These are phyloP conservation scores for Saccharomycopsis hybrid DNA, from an alignment of 1,139 yeast genomes.

Conservation along the genomic window DNA sequence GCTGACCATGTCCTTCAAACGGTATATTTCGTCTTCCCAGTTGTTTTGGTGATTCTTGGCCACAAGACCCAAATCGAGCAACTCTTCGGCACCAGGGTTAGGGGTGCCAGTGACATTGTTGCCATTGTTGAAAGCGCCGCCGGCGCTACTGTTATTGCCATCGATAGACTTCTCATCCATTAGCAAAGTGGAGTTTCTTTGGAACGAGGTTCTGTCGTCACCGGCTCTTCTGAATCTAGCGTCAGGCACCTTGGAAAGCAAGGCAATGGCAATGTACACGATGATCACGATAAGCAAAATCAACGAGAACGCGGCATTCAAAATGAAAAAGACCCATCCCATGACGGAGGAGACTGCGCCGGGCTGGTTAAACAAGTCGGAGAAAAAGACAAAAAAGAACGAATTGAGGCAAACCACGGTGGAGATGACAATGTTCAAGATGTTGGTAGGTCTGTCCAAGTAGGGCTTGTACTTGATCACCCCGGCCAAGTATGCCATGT, in stretches of 20 bases:
- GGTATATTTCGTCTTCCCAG: slow-evolving; percentile 58
- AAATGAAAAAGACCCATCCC: slow-evolving; percentile 84
- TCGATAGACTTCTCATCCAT: slow-evolving; percentile 9
- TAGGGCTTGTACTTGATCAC: slow-evolving; percentile 75
- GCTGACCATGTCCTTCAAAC: slow-evolving; percentile 13
- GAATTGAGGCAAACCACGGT: slow-evolving; percentile 77
- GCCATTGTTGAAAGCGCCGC: not conserved
- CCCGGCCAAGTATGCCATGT: slow-evolving; percentile 57
- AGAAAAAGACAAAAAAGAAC: slow-evolving; percentile 80
- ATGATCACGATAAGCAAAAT: slow-evolving; percentile 78
- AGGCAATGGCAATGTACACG: slow-evolving; percentile 78
- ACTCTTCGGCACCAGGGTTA: slow-evolving; percentile 18
- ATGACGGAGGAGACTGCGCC: slow-evolving; percentile 82
- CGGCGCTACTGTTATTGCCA: not conserved
- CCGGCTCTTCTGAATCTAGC: slow-evolving; percentile 93
- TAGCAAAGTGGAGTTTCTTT: slow-evolving; percentile 8
- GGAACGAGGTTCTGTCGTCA: slow-evolving; percentile 89
- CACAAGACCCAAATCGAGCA: slow-evolving; percentile 12
- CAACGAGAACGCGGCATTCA: slow-evolving; percentile 85
- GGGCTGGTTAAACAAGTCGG: slow-evolving; percentile 78
- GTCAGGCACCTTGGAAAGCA: slow-evolving; percentile 87
- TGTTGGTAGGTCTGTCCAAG: slow-evolving; percentile 91
- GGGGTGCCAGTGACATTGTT: slow-evolving; percentile 1
- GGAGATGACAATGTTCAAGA: slow-evolving; percentile 80
- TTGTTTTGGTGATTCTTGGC: slow-evolving; percentile 54